phyloP scores from a whole-genome alignment of 2,329 filamentous ascomycete species.

The Colletotrichum viniferum region DNA sequence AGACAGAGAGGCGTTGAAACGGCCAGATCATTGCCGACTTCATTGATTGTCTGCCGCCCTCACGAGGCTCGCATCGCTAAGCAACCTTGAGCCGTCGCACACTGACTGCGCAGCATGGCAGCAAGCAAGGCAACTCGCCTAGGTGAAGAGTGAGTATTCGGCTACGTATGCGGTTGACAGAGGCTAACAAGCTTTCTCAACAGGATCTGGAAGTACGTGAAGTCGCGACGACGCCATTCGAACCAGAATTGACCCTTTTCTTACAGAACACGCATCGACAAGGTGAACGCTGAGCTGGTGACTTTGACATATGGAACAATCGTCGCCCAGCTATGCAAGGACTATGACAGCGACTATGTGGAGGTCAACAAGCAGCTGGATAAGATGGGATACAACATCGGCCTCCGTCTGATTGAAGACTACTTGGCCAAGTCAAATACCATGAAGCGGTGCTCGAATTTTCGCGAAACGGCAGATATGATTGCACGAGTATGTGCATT shows the following conservation, averaged over 20 bases:
- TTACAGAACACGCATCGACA: constrained; percentile 87
- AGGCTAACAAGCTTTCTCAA: constrained; percentile 9
- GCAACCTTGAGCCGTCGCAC: not conserved
- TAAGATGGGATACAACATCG: constrained; percentile 99
- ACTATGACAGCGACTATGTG: constrained; percentile 91
- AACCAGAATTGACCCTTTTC: constrained; percentile 26
- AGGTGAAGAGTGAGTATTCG: constrained; percentile 63
- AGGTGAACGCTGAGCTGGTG: constrained; percentile 97
- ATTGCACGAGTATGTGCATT: constrained; percentile 76
- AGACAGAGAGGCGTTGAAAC: not conserved
- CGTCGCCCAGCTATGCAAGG: constrained; percentile 93
- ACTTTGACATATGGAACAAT: constrained; percentile 98
- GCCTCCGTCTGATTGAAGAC: constrained; percentile 92
- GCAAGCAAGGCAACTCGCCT: constrained; percentile 65
- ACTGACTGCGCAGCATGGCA: constrained; percentile 49
- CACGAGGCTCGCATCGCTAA: not conserved
- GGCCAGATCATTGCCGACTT: not conserved
- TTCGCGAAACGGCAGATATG: constrained; percentile 95
- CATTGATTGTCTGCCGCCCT: not conserved
- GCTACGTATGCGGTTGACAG: not conserved
- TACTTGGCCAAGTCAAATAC: constrained; percentile 95
- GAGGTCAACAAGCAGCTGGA: constrained; percentile 98
- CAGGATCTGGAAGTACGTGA: constrained; percentile 89
- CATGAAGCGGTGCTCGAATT: constrained; percentile 87
- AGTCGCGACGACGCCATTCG: not conserved